Conservation (phyloP, 2,329 filamentous ascomycete genomes). For the Chaetomium sp. region DNA sequence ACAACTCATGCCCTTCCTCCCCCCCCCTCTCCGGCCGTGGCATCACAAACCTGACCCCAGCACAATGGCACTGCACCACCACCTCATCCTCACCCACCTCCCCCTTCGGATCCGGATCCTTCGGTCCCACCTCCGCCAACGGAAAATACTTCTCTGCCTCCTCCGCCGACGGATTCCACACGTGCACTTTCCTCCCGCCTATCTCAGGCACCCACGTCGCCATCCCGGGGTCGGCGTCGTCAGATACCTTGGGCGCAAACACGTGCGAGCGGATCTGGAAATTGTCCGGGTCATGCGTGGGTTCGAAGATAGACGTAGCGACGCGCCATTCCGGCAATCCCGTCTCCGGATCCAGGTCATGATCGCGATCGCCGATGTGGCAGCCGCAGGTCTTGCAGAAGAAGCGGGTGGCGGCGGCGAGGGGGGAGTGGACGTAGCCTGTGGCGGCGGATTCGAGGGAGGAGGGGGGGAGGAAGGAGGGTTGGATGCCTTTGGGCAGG, state of each 20-base stretch:
- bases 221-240: slow-evolving; percentile 32
- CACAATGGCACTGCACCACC: slow-evolving; percentile 40
- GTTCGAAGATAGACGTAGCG: slow-evolving; percentile 34
- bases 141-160: slow-evolving; percentile 23
- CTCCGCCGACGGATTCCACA: slow-evolving; percentile 33
- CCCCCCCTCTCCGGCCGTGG: slow-evolving; percentile 28
- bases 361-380: slow-evolving; percentile 35
- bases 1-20: too few relatives aligned
- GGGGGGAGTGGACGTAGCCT: slow-evolving; percentile 29
- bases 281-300: slow-evolving; percentile 29
- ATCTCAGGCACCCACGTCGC: slow-evolving; percentile 31
- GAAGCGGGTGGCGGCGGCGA: slow-evolving; percentile 29
- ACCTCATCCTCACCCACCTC: slow-evolving; percentile 23
- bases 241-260: slow-evolving; percentile 29
- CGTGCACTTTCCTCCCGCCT: slow-evolving; percentile 25
- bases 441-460: slow-evolving; percentile 30
- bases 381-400: slow-evolving; percentile 43
- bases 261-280: slow-evolving; percentile 33
- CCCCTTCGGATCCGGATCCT: slow-evolving; percentile 21
- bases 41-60: slow-evolving; percentile 42
- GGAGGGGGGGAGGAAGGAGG: slow-evolving; percentile 36
- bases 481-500: slow-evolving; percentile 30
- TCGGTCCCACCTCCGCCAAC: slow-evolving; percentile 7
- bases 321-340: slow-evolving; percentile 32
- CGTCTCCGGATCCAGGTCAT: slow-evolving; percentile 13